Evolutionary conservation across 176 grass and related monocot species (phyloP).

Genomic region (Hyparrhenia diplandra): DNA sequence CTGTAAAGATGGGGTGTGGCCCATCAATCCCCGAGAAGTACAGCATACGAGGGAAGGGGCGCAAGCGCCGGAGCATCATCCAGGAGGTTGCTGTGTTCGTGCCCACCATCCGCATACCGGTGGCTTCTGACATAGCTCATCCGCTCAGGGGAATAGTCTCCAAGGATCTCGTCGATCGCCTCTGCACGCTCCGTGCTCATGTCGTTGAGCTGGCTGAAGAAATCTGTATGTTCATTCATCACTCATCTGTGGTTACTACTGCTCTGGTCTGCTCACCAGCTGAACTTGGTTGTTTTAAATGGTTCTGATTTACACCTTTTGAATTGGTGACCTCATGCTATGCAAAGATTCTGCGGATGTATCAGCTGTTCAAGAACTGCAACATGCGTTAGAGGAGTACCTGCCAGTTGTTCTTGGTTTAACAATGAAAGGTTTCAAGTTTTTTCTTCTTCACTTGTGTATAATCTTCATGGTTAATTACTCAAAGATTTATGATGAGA

Average conservation of each 20-base stretch:
- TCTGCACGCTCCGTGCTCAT: constrained; percentile 33
- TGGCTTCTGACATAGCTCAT: constrained; percentile 54
- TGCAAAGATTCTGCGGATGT: constrained; percentile 44
- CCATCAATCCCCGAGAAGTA: constrained; percentile 59
- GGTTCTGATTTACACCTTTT: background rate
- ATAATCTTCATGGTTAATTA: too few relatives aligned
- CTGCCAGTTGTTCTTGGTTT: constrained; percentile 87
- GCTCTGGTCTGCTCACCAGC: too few relatives aligned
- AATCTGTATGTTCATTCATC: constrained; percentile 49
- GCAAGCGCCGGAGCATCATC: constrained; percentile 56
- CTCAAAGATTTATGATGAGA: too few relatives aligned
- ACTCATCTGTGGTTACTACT: too few relatives aligned
- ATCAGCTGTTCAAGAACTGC: constrained; percentile 58
- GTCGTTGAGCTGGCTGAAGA: constrained; percentile 57
- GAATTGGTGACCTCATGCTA: background rate
- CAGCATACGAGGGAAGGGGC: constrained; percentile 19
- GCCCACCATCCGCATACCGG: constrained; percentile 60
- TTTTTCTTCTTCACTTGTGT: background rate
- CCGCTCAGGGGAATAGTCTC: constrained; percentile 69
- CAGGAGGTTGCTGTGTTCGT: constrained; percentile 81
- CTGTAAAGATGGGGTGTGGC: constrained; percentile 68
- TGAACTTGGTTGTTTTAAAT: background rate
- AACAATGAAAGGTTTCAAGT: constrained; percentile 55
- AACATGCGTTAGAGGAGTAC: constrained; percentile 59
- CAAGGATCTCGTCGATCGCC: constrained; percentile 52